Conservation (phyloP, 2,329 filamentous ascomycete species). For the Beauveria asiatica region DNA sequence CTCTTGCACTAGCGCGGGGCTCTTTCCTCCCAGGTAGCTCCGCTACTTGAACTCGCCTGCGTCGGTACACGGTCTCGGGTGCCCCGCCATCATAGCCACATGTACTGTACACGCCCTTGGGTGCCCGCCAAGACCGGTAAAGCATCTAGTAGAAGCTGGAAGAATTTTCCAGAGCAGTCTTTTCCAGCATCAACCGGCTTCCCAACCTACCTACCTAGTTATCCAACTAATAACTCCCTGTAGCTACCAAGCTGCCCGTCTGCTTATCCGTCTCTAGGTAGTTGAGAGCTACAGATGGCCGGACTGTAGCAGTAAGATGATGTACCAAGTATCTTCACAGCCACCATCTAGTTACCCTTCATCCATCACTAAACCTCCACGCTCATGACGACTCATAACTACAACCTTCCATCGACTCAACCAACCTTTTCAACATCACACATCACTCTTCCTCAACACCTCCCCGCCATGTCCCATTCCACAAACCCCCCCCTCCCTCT, state of each 20-base stretch:
- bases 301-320: too few species aligned
- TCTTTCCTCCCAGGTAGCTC: background rate
- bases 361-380: too few species aligned
- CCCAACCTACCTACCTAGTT: too few species aligned
- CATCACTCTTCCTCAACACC: background rate
- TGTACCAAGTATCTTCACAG: too few species aligned
- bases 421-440: background rate
- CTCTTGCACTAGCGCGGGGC: background rate
- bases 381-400: too few species aligned
- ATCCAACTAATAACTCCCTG: too few species aligned
- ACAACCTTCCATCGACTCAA: too few species aligned
- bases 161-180: constrained; percentile 20
- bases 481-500: background rate
- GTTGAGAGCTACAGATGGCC: too few species aligned
- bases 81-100: constrained; percentile 5
- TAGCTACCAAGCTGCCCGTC: too few species aligned
- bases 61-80: background rate
- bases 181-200: background rate
- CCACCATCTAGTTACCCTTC: too few species aligned
- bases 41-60: background rate
- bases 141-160: constrained; percentile 16
- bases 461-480: background rate
- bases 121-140: background rate
- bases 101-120: constrained; percentile 14
- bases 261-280: too few species aligned